Conservation (phyloP, 306 rosid genomes). For the Hippophae gyantsensis region DNA sequence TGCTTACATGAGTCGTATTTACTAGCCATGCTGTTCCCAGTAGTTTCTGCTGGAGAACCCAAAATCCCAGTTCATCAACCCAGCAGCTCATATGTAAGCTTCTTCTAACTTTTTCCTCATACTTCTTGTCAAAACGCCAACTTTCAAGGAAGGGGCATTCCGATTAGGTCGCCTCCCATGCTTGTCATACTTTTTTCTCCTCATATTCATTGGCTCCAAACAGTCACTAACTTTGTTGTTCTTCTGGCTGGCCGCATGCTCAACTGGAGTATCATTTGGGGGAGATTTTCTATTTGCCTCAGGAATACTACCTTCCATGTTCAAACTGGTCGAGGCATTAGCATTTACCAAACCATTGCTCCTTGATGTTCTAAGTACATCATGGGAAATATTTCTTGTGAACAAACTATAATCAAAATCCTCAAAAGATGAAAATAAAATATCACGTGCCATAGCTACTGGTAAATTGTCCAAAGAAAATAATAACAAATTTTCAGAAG, state of each 20-base stretch:
- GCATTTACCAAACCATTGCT: slow-evolving; percentile 11
- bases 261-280: not conserved
- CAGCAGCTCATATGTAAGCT: too few relatives aligned
- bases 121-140: too few relatives aligned
- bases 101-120: too few relatives aligned
- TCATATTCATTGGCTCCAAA: too few relatives aligned
- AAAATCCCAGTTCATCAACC: too few relatives aligned
- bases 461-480: slow-evolving; percentile 19
- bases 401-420: slow-evolving; percentile 17
- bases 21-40: too few relatives aligned
- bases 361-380: slow-evolving; percentile 9
- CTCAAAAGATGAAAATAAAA: slow-evolving; percentile 22
- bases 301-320: not conserved
- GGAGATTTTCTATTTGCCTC: slow-evolving; percentile 3
- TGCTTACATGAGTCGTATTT: too few relatives aligned
- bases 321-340: not conserved
- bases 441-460: slow-evolving; percentile 19
- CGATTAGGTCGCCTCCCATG: too few relatives aligned
- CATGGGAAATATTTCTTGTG: slow-evolving; percentile 9
- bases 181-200: too few relatives aligned
- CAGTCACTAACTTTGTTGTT: too few relatives aligned
- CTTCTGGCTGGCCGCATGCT: not conserved
- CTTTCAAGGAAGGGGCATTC: too few relatives aligned
- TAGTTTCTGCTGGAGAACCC: too few relatives aligned
- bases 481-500: slow-evolving; percentile 4